Evolutionary conservation across 305 asterid genomes (phyloP), one percentile per base, ranked within the genome.

Genomic region (Withania somnifera): DNA sequence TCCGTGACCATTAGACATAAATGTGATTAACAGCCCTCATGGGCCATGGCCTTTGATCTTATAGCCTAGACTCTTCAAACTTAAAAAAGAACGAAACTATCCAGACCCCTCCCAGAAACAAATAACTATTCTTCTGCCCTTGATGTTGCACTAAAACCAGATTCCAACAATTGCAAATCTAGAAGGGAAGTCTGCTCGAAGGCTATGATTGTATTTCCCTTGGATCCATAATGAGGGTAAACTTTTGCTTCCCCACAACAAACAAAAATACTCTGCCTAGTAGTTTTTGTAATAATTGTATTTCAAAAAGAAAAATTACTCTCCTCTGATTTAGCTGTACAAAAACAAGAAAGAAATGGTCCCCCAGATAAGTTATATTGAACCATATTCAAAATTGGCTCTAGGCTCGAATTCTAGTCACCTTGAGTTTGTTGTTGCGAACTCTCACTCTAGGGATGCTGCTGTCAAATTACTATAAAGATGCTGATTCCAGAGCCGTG

Each of bases 401-500:
- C 88, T 87, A 2, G 91, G 88, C 20, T 3, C 10, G 4, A 85
- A 86, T 11, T 84, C 89, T 2, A 56, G 60, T 14, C 85, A 79
- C 78, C 87, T 92, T n/a, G 94, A 92, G 50, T 89, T 92, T 53
- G 90, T 89, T 2, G 34, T 83, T 0, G 97, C 94, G 4, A 92
- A 95, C 1, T 94, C 94, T 0, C 68, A 80, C 61, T 15, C 45
- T 75, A 50, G 4, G 50, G 1, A 28, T 50, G 45, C 86, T 90
- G 57, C 78, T 93, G 22, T 58, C 85, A 34, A 80, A 81, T 13
- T 51, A 51, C 47, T 92, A 89, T 86, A 79, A 42, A 7, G 92
- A 87, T 0, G 89, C 93, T 0, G 98, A 95, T 28, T 93, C 93
- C 84, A 57, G 93, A 1, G 97, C 97, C 9, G 64, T 95, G 1